Conservation (phyloP, 768 basidiomycete species). For the Sporobolomyces phaffii region DNA sequence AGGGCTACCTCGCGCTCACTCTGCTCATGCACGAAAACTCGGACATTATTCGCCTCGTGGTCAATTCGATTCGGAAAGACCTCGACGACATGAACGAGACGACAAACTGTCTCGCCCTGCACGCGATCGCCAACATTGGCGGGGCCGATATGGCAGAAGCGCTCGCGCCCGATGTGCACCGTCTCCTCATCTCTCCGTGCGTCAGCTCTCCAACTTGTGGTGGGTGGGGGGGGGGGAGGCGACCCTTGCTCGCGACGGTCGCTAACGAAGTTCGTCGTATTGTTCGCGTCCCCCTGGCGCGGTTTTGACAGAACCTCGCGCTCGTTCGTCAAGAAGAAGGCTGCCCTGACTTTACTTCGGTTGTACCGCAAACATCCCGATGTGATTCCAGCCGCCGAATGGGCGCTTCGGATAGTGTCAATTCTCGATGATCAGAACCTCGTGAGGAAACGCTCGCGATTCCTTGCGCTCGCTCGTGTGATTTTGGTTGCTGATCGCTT, state of each 20-base stretch:
- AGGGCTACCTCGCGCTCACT: constrained; percentile 98
- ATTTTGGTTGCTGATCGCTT: too few relatives aligned
- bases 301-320: constrained; percentile 91
- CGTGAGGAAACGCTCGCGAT: constrained; percentile 48
- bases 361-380: constrained; percentile 93
- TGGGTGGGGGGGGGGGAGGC: too few relatives aligned
- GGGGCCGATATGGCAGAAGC: constrained; percentile 98
- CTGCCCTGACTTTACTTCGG: constrained; percentile 83
- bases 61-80: constrained; percentile 97
- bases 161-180: constrained; percentile 84
- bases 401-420: constrained; percentile 89
- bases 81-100: constrained; percentile 89
- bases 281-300: too few relatives aligned
- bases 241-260: too few relatives aligned
- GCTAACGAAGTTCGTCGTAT: too few relatives aligned
- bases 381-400: constrained; percentile 85
- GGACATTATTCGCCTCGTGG: constrained; percentile 88
- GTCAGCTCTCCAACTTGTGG: constrained; percentile 38
- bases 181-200: constrained; percentile 88
- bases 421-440: constrained; percentile 92
- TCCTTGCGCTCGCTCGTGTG: not conserved
- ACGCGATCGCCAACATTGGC: constrained; percentile 97
- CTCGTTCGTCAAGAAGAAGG: constrained; percentile 96
- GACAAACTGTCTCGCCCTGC: constrained; percentile 90
- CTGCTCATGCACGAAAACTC: constrained; percentile 98